These are phyloP conservation scores for Streptanthus diversifolius DNA, from an alignment of 345 rosid species.

Conservation along the genomic window DNA sequence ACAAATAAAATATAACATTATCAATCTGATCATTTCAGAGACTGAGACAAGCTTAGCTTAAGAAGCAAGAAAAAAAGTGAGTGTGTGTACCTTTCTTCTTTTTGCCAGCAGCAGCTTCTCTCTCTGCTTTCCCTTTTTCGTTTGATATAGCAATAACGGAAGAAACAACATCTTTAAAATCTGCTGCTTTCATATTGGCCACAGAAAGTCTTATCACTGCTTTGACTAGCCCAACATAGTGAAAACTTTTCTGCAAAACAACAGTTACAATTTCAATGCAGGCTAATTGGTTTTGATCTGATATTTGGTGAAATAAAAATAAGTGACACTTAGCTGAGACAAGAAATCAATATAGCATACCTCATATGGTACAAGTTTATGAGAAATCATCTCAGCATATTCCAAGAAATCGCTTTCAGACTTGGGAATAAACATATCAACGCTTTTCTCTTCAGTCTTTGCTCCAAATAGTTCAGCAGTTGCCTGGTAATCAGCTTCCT, in stretches of 20 bases:
- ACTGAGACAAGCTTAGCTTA: neutral
- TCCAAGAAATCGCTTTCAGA: conserved; percentile 82
- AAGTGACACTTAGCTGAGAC: neutral
- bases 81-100: conserved; percentile 64
- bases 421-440: conserved; percentile 74
- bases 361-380: conserved; percentile 66
- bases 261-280: neutral
- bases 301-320: neutral
- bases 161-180: conserved; percentile 82
- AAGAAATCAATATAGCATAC: conserved; percentile 29
- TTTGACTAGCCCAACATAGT: conserved; percentile 67
- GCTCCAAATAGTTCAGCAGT: conserved; percentile 69
- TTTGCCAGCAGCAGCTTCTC: conserved; percentile 75
- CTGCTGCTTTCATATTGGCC: conserved; percentile 73
- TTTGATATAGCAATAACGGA: conserved; percentile 80
- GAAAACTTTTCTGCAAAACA: conserved; percentile 75
- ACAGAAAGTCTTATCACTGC: conserved; percentile 77
- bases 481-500: conserved; percentile 82
- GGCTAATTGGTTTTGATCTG: neutral
- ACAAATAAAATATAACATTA: neutral
- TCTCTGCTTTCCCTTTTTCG: conserved; percentile 87
- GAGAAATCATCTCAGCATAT: conserved; percentile 79
- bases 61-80: no score
- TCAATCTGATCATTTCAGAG: neutral
- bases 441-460: conserved; percentile 53